Evolutionary conservation across 1,284 basidiomycete genomes (phyloP).

Genomic region (Trametes polyzona): DNA sequence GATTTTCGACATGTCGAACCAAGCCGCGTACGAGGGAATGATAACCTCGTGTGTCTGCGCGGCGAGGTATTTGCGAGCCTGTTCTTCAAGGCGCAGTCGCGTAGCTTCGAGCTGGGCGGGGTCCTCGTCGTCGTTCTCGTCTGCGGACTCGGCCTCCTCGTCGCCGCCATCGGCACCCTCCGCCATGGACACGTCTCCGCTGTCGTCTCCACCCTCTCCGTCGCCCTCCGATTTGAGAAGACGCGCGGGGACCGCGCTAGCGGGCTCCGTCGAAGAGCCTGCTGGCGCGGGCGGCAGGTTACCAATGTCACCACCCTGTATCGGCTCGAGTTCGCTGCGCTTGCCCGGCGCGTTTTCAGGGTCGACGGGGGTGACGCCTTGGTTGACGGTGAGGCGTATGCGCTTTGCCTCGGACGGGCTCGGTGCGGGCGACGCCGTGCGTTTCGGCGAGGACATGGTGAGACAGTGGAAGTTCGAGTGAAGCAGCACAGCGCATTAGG

Average conservation of each 20-base stretch:
- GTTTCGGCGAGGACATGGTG: conserved; percentile 62
- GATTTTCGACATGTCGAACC: conserved; percentile 97
- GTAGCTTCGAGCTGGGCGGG: conserved; percentile 81
- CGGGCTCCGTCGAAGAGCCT: conserved; percentile 43
- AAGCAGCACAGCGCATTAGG: conserved; percentile 7
- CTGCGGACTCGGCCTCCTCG: conserved; percentile 70
- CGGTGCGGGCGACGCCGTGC: conserved; percentile 66
- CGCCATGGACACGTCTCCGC: conserved; percentile 73
- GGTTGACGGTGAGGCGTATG: conserved; percentile 64
- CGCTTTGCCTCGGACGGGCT: conserved; percentile 63
- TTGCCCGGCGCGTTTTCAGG: conserved; percentile 77
- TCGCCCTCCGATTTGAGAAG: conserved; percentile 63
- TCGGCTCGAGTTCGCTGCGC: conserved; percentile 75
- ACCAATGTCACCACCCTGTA: conserved; percentile 69
- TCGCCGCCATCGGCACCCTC: conserved; percentile 70
- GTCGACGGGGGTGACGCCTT: conserved; percentile 71
- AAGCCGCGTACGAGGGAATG: conserved; percentile 96
- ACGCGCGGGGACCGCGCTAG: conserved; percentile 54
- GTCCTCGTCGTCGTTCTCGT: conserved; percentile 79
- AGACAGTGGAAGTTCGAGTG: conserved; percentile 12
- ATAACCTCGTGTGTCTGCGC: conserved; percentile 97
- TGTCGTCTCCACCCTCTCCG: conserved; percentile 68
- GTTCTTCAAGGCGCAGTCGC: conserved; percentile 78
- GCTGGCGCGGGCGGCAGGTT: conserved; percentile 63
- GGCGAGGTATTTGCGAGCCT: conserved; percentile 92